phyloP scores from a whole-genome alignment of 345 rosid species.

The Kandelia obovata region DNA sequence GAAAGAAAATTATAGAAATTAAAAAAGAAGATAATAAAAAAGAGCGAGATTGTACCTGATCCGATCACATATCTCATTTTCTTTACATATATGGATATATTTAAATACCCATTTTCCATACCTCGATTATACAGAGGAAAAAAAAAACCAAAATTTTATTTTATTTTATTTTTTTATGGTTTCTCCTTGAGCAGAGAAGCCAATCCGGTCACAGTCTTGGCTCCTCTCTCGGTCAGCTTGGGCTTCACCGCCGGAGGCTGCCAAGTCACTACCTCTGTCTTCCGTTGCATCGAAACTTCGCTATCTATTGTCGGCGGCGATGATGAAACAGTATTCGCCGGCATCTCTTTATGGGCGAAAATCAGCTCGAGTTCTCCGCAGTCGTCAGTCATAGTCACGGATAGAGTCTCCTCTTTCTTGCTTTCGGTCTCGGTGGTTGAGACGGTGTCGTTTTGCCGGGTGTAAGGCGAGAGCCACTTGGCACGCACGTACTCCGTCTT shows the following conservation, averaged over 20 bases:
- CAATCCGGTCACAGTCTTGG: conserved; percentile 78
- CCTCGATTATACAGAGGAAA: conserved; percentile 5
- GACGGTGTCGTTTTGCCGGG: conserved; percentile 6
- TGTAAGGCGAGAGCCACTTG: conserved; percentile 71
- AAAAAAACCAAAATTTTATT: conserved; percentile 34
- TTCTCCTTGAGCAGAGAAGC: conserved; percentile 76
- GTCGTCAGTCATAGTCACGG: conserved; percentile 10
- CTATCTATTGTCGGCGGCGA: conserved; percentile 12
- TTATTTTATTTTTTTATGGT: conserved; percentile 37
- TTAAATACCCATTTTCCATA: not conserved
- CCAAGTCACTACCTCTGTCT: conserved; percentile 34
- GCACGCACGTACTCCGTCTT: conserved; percentile 74
- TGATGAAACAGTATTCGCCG: conserved; percentile 4
- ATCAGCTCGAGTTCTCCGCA: conserved; percentile 57
- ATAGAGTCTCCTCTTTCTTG: not conserved
- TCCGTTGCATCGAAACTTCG: not conserved
- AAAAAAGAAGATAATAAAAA: not conserved
- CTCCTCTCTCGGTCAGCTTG: conserved; percentile 53
- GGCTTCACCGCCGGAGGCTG: conserved; percentile 57
- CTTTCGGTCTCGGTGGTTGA: conserved; percentile 17
- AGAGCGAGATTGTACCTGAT: conserved; percentile 17
- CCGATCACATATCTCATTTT: conserved; percentile 18
- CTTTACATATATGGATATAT: not conserved
- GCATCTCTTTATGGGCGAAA: conserved; percentile 41
- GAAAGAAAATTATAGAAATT: not conserved